Evolutionary conservation across 2,329 filamentous ascomycete species (phyloP).

Genomic region (Tolypocladium nubicola): DNA sequence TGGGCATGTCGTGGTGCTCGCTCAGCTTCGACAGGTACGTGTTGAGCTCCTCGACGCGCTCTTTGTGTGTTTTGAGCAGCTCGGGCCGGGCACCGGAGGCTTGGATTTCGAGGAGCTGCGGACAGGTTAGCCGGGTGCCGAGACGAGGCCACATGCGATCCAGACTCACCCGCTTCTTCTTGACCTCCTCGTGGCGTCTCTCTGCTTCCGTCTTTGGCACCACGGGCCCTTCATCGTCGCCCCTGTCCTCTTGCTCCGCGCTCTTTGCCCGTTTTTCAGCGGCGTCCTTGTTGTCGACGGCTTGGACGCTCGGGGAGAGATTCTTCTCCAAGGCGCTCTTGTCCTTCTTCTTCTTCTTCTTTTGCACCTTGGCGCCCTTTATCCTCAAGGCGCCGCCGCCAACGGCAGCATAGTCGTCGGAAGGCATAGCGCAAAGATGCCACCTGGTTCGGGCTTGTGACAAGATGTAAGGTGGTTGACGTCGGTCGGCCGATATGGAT

Average conservation of each 20-base stretch:
- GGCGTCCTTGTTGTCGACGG: constrained; percentile 6
- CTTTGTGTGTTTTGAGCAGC: constrained; percentile 91
- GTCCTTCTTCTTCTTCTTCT: constrained; percentile 53
- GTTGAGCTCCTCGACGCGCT: constrained; percentile 91
- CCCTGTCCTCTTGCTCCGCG: constrained; percentile 19
- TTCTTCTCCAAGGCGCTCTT: constrained; percentile 36
- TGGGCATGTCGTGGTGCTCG: constrained; percentile 95
- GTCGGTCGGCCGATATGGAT: background rate
- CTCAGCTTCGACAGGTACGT: constrained; percentile 84
- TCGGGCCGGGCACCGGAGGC: constrained; percentile 50
- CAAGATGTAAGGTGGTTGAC: too few species aligned
- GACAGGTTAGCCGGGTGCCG: background rate
- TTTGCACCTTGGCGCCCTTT: constrained; percentile 62
- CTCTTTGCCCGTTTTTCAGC: constrained; percentile 15
- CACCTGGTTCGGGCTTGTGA: background rate
- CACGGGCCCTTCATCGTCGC: constrained; percentile 16
- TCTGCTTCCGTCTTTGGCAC: constrained; percentile 74
- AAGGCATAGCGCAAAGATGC: constrained; percentile 44
- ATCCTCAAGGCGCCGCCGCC: constrained; percentile 70
- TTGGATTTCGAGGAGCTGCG: constrained; percentile 68
- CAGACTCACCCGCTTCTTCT: constrained; percentile 62
- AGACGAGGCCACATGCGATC: background rate
- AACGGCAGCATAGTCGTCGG: constrained; percentile 60
- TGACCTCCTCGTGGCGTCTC: constrained; percentile 66
- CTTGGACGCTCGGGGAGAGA: constrained; percentile 21